Evolutionary conservation across 2,329 filamentous ascomycete genomes (phyloP).

Genomic region (Sporothrix phasma): DNA sequence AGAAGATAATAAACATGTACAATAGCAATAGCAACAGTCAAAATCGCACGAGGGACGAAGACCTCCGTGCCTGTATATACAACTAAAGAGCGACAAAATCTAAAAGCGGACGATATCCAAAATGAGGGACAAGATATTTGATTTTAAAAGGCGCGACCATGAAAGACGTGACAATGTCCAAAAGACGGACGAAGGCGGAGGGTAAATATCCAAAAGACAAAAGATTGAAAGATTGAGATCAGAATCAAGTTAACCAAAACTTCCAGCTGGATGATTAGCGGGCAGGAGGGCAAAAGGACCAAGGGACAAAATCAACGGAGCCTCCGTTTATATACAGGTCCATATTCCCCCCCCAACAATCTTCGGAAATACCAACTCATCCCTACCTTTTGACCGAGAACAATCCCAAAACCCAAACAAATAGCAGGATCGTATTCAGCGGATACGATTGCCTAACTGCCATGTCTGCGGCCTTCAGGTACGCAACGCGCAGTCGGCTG

Average conservation of each 20-base stretch:
- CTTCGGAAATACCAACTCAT: too few species aligned
- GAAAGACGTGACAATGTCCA: background rate
- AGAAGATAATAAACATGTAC: slow-evolving; percentile 1
- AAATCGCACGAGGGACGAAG: too few species aligned
- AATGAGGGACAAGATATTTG: background rate
- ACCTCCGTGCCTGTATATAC: slow-evolving; percentile 5
- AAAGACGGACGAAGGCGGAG: background rate
- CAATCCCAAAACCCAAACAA: too few species aligned
- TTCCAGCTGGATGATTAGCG: background rate
- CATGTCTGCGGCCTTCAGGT: too few species aligned
- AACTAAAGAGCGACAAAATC: background rate
- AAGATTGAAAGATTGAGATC: background rate
- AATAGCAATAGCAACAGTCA: background rate
- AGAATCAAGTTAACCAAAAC: background rate
- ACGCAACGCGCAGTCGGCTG: too few species aligned
- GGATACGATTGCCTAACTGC: too few species aligned
- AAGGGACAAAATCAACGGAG: background rate
- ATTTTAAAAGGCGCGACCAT: too few species aligned
- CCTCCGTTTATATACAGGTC: background rate
- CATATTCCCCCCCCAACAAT: too few species aligned
- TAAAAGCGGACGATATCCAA: background rate
- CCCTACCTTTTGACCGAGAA: too few species aligned
- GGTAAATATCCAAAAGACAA: background rate
- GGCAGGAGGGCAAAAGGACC: background rate
- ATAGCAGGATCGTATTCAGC: background rate